Percentiles rank a stretch among this genome's conserved stretches.
phyloP scores from a whole-genome alignment of 345 rosid genomes.

The Hibiscus mutabilis region DNA sequence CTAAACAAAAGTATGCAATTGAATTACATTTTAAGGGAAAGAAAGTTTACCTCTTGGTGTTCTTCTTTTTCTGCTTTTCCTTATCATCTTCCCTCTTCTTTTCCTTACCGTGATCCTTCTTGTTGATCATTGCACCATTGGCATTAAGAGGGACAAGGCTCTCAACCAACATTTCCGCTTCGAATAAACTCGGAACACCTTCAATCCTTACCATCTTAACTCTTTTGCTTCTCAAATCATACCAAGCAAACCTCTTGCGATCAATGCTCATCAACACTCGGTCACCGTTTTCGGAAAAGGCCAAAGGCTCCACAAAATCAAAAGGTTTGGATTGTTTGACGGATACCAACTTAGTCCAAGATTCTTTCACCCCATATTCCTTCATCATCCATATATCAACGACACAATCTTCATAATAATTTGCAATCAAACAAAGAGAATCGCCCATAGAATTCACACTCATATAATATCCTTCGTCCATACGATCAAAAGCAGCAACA shows the following conservation, averaged over 20 bases:
- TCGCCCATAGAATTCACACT: slow-evolving; percentile 27
- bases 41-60: not conserved
- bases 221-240: not conserved
- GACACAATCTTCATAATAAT: not conserved
- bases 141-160: not conserved
- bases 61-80: not conserved
- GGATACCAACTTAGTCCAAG: not conserved
- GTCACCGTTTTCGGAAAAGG: not conserved
- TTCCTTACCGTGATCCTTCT: not conserved
- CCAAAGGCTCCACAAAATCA: not conserved
- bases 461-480: not conserved
- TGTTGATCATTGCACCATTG: not conserved
- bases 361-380: slow-evolving; percentile 5
- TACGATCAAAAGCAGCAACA: not conserved
- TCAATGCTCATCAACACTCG: not conserved
- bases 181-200: not conserved
- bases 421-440: slow-evolving; percentile 18
- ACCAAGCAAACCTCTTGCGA: not conserved
- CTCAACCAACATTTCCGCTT: not conserved
- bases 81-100: not conserved
- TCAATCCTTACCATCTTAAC: not conserved
- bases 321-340: not conserved
- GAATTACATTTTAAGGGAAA: not conserved
- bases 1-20: not conserved
- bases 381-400: slow-evolving; percentile 10